Evolutionary conservation across 169 alveolate genomes (phyloP).

Genomic region (Eimeria falciformis): DNA sequence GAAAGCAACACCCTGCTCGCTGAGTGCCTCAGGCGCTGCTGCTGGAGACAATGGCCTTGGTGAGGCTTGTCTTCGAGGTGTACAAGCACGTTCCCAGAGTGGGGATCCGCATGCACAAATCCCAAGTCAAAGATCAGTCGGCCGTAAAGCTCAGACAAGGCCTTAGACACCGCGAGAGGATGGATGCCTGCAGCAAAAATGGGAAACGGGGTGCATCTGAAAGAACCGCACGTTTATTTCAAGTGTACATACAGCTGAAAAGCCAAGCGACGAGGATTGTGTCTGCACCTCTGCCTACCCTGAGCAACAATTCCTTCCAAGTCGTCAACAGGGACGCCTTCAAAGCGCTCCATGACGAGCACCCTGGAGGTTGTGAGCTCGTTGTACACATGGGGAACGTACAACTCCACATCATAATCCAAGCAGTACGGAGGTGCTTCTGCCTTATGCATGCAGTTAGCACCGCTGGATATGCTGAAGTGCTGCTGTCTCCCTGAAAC

Average conservation of each 20-base stretch:
- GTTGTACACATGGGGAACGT: conserved; percentile 70
- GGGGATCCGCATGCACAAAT: conserved; percentile 94
- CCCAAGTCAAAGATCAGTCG: conserved; percentile 84
- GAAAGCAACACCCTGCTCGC: not conserved
- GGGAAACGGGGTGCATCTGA: not conserved
- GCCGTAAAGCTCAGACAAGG: conserved; percentile 69
- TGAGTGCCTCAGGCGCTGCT: conserved; percentile 16
- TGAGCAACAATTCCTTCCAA: conserved; percentile 39
- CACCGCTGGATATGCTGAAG: not conserved
- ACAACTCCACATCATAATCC: conserved; percentile 64
- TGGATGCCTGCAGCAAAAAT: conserved; percentile 68
- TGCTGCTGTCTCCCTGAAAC: not conserved
- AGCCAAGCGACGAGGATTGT: not conserved
- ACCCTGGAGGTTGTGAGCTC: conserved; percentile 71
- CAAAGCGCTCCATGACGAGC: conserved; percentile 76
- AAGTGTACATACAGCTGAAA: not conserved
- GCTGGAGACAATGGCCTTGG: not conserved
- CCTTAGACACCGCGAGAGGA: conserved; percentile 76
- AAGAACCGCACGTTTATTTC: not conserved
- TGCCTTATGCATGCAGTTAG: not conserved
- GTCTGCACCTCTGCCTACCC: conserved; percentile 18
- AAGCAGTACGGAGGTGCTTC: not conserved
- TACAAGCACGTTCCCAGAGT: conserved; percentile 92
- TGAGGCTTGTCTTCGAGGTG: conserved; percentile 10
- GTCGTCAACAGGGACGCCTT: conserved; percentile 75